Percentiles rank a stretch among this genome's conserved stretches.
These are phyloP conservation scores for Penicillium fuscoglaucum DNA, from an alignment of 2,329 filamentous ascomycete species.

Conservation along the genomic window DNA sequence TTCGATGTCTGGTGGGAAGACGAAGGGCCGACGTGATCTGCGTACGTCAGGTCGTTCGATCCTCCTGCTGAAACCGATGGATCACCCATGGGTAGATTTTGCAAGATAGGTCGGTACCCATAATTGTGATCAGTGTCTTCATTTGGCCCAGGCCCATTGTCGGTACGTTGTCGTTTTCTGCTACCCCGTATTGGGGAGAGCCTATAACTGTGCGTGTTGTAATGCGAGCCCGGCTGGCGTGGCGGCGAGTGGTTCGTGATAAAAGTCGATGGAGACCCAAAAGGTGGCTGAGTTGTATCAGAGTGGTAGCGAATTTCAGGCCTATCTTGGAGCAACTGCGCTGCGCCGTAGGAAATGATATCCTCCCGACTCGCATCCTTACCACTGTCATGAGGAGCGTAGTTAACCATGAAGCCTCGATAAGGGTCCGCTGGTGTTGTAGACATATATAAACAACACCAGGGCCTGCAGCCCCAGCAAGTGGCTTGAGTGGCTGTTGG, in stretches of 20 bases:
- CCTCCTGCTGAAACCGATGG: constrained; percentile 33
- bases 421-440: constrained; percentile 74
- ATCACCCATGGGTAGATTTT: constrained; percentile 34
- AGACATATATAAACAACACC: constrained; percentile 71
- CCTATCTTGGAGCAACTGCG: constrained; percentile 39
- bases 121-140: constrained; percentile 7
- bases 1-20: constrained; percentile 30
- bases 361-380: constrained; percentile 65
- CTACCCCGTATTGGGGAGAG: constrained; percentile 33
- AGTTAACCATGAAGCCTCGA: constrained; percentile 75
- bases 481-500: constrained; percentile 23
- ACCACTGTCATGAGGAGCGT: constrained; percentile 63
- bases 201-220: constrained; percentile 30
- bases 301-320: constrained; percentile 37
- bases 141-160: constrained; percentile 31
- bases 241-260: constrained; percentile 37
- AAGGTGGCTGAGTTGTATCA: constrained; percentile 34
- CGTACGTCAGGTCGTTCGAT: constrained; percentile 39
- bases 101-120: constrained; percentile 29
- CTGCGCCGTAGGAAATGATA: constrained; percentile 62
- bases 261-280: constrained; percentile 37
- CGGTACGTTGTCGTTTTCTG: constrained; percentile 38
- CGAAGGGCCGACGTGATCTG: constrained; percentile 34
- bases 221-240: constrained; percentile 37
- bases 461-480: constrained; percentile 73